Evolutionary conservation across 192 early-diverging fungal genomes (phyloP).

Genomic region (Coemansia sp.): DNA sequence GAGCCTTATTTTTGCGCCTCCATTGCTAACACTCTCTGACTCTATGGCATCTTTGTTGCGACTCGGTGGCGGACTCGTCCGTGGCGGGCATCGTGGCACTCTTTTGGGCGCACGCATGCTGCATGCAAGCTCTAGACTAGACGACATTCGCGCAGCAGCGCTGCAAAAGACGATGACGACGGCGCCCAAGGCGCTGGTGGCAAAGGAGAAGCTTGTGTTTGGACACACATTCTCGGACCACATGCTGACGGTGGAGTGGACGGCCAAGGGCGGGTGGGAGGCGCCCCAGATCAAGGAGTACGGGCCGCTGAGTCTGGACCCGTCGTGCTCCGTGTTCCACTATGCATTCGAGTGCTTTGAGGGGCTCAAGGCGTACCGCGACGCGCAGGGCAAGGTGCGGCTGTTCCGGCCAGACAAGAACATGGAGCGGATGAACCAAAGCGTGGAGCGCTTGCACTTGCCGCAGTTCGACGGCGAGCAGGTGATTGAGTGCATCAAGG

Average conservation of each 20-base stretch:
- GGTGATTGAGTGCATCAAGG: constrained; percentile 78
- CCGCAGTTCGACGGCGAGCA: constrained; percentile 79
- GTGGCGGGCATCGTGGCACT: not conserved
- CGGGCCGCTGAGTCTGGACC: constrained; percentile 73
- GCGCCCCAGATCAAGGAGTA: constrained; percentile 79
- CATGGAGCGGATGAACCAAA: constrained; percentile 84
- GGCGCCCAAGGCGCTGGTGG: constrained; percentile 58
- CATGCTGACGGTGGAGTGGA: constrained; percentile 87
- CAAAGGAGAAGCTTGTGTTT: constrained; percentile 75
- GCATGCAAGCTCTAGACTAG: not conserved
- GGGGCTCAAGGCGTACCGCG: constrained; percentile 92
- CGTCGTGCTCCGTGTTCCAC: constrained; percentile 89
- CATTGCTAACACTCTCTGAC: not conserved
- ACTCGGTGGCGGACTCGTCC: not conserved
- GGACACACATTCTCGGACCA: constrained; percentile 90
- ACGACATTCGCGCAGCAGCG: constrained; percentile 2
- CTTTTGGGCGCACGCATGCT: not conserved
- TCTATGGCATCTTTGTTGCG: constrained; percentile 8
- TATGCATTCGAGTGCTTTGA: constrained; percentile 95
- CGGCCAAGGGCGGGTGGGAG: constrained; percentile 64
- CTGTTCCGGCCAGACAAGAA: constrained; percentile 98
- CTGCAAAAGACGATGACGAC: constrained; percentile 23
- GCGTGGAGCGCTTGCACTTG: constrained; percentile 77
- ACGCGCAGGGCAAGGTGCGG: constrained; percentile 79
- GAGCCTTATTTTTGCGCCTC: not conserved